A percentile compares a stretch with the other conserved stretches of the same genome.
Conservation (phyloP, 768 basidiomycete species). For the Daedalea quercina region DNA sequence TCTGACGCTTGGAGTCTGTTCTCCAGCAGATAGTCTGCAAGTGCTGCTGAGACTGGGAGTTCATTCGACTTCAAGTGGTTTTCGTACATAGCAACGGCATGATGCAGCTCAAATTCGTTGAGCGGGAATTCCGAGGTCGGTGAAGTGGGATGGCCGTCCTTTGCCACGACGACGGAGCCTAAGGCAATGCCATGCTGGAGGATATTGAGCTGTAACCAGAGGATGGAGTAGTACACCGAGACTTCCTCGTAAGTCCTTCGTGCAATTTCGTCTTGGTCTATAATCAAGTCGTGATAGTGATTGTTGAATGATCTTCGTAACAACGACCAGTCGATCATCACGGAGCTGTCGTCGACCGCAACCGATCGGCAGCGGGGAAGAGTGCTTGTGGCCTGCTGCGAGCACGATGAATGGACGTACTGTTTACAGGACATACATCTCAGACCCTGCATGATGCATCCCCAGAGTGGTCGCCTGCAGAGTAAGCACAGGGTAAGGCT, state of each 20-base stretch:
- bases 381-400: slow-evolving; percentile 17
- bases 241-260: slow-evolving; percentile 62
- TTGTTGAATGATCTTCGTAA: slow-evolving; percentile 53
- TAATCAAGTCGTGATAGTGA: slow-evolving; percentile 39
- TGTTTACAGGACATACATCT: slow-evolving; percentile 56
- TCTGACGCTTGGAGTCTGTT: slow-evolving; percentile 34
- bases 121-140: slow-evolving; percentile 27
- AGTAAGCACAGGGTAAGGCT: slow-evolving; percentile 63
- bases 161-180: slow-evolving; percentile 54
- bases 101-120: slow-evolving; percentile 58
- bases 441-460: slow-evolving; percentile 52
- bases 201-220: slow-evolving; percentile 65
- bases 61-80: slow-evolving; percentile 37
- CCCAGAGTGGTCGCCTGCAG: slow-evolving; percentile 73
- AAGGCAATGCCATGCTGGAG: slow-evolving; percentile 58
- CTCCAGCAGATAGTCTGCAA: slow-evolving; percentile 49
- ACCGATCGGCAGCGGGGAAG: slow-evolving; percentile 34
- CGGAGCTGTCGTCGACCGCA: slow-evolving; percentile 35
- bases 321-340: slow-evolving; percentile 45
- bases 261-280: slow-evolving; percentile 39
- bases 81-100: slow-evolving; percentile 42
- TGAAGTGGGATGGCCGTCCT: slow-evolving; percentile 12
- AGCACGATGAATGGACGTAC: slow-evolving; percentile 54
- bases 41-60: slow-evolving; percentile 36
- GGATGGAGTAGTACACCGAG: slow-evolving; percentile 47